These are phyloP conservation scores for Daldinia sp. DNA, from an alignment of 2,329 filamentous ascomycete species.

Conservation along the genomic window DNA sequence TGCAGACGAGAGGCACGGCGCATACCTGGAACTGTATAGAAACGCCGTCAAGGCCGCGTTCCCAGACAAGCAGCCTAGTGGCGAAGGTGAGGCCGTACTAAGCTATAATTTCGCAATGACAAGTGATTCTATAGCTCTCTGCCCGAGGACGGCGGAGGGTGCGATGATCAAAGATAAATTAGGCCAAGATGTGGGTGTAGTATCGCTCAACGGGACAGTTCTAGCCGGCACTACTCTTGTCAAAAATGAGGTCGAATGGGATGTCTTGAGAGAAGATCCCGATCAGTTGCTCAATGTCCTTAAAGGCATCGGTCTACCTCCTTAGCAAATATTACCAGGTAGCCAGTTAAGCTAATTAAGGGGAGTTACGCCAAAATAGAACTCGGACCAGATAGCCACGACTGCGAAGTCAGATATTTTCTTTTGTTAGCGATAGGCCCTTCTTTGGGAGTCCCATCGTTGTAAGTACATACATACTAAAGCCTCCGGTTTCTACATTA, in stretches of 20 bases:
- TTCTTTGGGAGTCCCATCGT: conserved; percentile 11
- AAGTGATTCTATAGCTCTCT: conserved; percentile 59
- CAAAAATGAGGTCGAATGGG: conserved; percentile 66
- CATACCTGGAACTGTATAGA: conserved; percentile 60
- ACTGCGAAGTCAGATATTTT: conserved; percentile 28
- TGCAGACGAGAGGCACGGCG: conserved; percentile 49
- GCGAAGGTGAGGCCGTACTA: conserved; percentile 57
- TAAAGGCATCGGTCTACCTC: conserved; percentile 51
- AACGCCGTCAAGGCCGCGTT: conserved; percentile 47
- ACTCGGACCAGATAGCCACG: conserved; percentile 9
- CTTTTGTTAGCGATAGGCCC: conserved; percentile 7
- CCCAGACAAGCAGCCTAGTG: conserved; percentile 36
- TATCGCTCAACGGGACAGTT: conserved; percentile 69
- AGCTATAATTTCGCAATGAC: conserved; percentile 73
- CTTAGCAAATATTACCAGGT: conserved; percentile 8
- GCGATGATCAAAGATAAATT: conserved; percentile 39
- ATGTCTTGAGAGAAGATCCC: conserved; percentile 56
- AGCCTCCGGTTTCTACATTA: conserved; percentile 19
- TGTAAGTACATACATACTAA: conserved; percentile 43
- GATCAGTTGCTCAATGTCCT: conserved; percentile 52
- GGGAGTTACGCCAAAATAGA: neutral
- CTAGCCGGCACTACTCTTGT: conserved; percentile 70
- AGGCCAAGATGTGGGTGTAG: conserved; percentile 49
- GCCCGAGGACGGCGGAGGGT: conserved; percentile 64
- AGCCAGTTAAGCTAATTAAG: neutral